Evolutionary conservation across 805 yeast species (phyloP).

Genomic region (Tetrapisispora pingtungensis): DNA sequence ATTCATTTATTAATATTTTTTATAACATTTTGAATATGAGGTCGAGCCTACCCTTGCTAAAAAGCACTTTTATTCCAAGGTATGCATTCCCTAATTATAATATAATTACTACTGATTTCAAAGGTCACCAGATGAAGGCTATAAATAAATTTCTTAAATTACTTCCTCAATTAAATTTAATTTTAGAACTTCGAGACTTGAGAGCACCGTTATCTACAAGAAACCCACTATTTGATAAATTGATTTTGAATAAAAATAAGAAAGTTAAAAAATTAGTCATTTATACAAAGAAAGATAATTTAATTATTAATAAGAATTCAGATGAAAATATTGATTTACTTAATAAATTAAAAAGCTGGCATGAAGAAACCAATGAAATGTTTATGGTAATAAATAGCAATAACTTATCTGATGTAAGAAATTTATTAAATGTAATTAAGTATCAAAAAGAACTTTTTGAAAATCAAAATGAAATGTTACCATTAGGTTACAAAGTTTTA

Average conservation of each 20-base stretch:
- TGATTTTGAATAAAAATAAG: constrained; percentile 39
- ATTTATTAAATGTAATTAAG: constrained; percentile 41
- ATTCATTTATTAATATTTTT: no score
- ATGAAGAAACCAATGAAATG: constrained; percentile 31
- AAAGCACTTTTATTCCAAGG: constrained; percentile 53
- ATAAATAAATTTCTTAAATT: constrained; percentile 53
- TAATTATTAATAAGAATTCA: constrained; percentile 21
- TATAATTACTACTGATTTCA: constrained; percentile 65
- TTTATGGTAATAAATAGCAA: constrained; percentile 54
- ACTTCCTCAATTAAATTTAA: constrained; percentile 70
- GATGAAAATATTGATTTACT: constrained; percentile 3
- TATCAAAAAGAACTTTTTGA: constrained; percentile 31
- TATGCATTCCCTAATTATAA: constrained; percentile 62
- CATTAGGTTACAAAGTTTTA: constrained; percentile 67
- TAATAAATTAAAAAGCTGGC: constrained; percentile 38
- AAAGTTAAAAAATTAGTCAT: constrained; percentile 33
- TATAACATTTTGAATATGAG: no score
- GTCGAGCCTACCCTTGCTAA: not conserved
- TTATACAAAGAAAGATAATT: constrained; percentile 68
- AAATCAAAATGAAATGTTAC: constrained; percentile 53
- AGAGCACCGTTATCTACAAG: constrained; percentile 82
- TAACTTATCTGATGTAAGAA: constrained; percentile 37
- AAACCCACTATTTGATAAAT: constrained; percentile 65
- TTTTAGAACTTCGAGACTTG: constrained; percentile 79
- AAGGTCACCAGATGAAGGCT: constrained; percentile 85